Conservation (phyloP, 1,139 yeast species). For the Nakaseomyces nivariensis region DNA sequence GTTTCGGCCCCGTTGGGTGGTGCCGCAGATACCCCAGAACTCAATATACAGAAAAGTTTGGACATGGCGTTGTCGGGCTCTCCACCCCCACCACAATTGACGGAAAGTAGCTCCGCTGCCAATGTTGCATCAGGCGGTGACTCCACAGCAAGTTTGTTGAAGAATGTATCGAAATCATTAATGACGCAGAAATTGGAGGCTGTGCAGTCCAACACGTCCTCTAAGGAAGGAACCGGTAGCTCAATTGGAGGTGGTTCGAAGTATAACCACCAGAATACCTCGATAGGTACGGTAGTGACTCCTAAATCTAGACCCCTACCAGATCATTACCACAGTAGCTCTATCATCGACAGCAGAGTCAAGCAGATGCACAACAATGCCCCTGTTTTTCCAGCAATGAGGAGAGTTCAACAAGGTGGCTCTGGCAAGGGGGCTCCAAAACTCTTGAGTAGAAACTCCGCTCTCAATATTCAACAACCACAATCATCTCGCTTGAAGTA, state of each 20-base stretch:
- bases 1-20: not conserved
- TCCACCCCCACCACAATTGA: not conserved
- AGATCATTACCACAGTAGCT: not conserved
- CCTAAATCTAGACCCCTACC: conserved; percentile 3
- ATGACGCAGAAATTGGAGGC: conserved; percentile 15
- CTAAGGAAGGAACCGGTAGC: not conserved
- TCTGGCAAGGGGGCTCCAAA: conserved; percentile 8
- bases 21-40: not conserved
- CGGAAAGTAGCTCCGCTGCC: not conserved
- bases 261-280: not conserved
- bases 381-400: conserved; percentile 17
- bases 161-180: conserved; percentile 17
- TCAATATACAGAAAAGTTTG: not conserved
- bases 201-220: conserved; percentile 5
- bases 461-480: conserved; percentile 3
- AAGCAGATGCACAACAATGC: conserved; percentile 12
- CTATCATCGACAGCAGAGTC: conserved; percentile 9
- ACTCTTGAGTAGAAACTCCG: not conserved
- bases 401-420: conserved; percentile 17
- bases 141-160: conserved; percentile 17
- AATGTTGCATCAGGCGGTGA: not conserved
- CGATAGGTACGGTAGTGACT: not conserved
- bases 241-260: not conserved
- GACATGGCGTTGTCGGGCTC: not conserved
- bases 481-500: conserved; percentile 12